Base-by-base conservation (phyloP, 1,284 basidiomycete genomes). In the Neotropicomus parvogracilis region DNA sequence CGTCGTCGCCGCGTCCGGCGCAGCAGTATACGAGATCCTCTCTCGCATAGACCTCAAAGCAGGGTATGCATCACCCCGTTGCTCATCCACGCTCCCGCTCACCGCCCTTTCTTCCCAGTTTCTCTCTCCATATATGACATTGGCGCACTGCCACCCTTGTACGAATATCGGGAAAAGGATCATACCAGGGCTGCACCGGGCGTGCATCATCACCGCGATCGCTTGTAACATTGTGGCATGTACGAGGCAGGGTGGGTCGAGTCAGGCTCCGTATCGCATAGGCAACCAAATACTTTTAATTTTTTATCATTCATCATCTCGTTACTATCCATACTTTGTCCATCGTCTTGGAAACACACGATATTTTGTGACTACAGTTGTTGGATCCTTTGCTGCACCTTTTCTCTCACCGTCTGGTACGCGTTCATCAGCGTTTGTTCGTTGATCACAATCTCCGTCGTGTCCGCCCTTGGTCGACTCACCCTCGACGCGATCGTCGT, bases 401-500 rank as follows among this genome's bases (percentile, higher is more conserved):
- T 77, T 65, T 94, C 91, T 69, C 87, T 89, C 59, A 97, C 83
- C 3, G 88, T 92, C 67, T 92, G 89, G 71, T 94, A 92, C 31
- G 92, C 92, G 63, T 77, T 93, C 79, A 95, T 78, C 54, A 97
- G 77, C 5, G 92, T 95, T 72, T 98, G 94, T 71, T 99, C 97
- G 77, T 98, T 99, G 78, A 99, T 97, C 54, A 97, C 90, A 56
- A 99, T 97, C 62, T 98, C 95, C 34, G 89, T 89, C 46, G 91
- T 88, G 68, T 99, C 97, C 16, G 95, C 87, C 60, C 85, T 85
- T 40, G 97, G 91, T 57, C 95, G 75, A 57, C 91, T 95, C 40
- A 99, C 97, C 50, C 97, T 77, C 29, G 93, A 94, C 0, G 95
- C 93, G 62, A 99, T 97, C 10, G 95, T 91, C 0, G 91, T 85